A percentile compares a stretch with the other conserved stretches of the same genome.
phyloP scores from a whole-genome alignment of 2,329 filamentous ascomycete species.

The Exserohilum rostratum region DNA sequence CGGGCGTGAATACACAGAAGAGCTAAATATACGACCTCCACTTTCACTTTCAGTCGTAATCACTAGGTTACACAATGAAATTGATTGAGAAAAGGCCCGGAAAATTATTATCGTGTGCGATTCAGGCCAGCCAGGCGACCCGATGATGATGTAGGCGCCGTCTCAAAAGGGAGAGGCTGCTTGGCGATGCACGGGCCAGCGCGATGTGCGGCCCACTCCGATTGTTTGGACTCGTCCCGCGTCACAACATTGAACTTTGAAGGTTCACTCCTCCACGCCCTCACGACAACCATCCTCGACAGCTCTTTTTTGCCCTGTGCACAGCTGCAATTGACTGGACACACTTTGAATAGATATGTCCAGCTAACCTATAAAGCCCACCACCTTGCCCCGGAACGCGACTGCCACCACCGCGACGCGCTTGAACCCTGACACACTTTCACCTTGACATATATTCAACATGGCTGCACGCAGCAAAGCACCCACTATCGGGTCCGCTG shows the following conservation, averaged over 20 bases:
- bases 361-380: constrained; percentile 18
- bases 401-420: constrained; percentile 32
- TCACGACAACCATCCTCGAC: constrained; percentile 15
- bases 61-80: not conserved
- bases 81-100: not conserved
- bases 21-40: not conserved
- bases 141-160: not conserved
- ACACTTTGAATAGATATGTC: constrained; percentile 24
- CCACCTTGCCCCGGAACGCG: constrained; percentile 14
- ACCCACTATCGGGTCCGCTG: constrained; percentile 73
- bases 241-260: constrained; percentile 26
- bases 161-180: constrained; percentile 8
- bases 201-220: constrained; percentile 19
- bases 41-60: not conserved
- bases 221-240: constrained; percentile 29
- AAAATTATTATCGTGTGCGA: not conserved
- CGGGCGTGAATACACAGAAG: not conserved
- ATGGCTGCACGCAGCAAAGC: constrained; percentile 46
- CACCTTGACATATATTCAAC: constrained; percentile 15
- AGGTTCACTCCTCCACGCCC: constrained; percentile 18
- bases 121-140: not conserved
- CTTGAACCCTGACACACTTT: constrained; percentile 15
- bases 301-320: constrained; percentile 19
- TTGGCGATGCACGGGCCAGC: constrained; percentile 24
- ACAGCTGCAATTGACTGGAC: constrained; percentile 17